Conservation (phyloP, 1,284 basidiomycete species). For the Ceratobasidium sp. region DNA sequence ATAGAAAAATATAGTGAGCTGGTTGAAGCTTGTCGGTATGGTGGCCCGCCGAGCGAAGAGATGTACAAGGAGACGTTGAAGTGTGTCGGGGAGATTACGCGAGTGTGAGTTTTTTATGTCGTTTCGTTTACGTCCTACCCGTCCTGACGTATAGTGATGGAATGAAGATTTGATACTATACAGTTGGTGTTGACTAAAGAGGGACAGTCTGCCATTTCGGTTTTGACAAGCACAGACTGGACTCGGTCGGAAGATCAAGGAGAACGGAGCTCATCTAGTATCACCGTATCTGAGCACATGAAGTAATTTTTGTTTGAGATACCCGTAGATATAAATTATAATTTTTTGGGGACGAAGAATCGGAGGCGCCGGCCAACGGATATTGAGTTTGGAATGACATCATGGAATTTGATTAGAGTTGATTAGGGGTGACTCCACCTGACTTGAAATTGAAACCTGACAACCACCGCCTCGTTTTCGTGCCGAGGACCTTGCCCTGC, state of each 20-base stretch:
- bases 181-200: conserved; percentile 28
- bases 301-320: not conserved
- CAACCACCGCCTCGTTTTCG: conserved; percentile 41
- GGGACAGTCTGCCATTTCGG: conserved; percentile 30
- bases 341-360: not conserved
- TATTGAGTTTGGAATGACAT: conserved; percentile 21
- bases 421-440: conserved; percentile 26
- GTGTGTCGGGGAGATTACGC: conserved; percentile 50
- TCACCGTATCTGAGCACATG: conserved; percentile 21
- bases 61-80: conserved; percentile 50
- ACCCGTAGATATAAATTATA: not conserved
- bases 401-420: conserved; percentile 24
- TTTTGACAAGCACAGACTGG: conserved; percentile 32
- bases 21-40: conserved; percentile 48
- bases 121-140: not conserved
- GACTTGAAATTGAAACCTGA: conserved; percentile 35
- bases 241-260: conserved; percentile 12
- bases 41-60: conserved; percentile 49
- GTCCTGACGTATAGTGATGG: not conserved
- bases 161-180: conserved; percentile 28
- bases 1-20: conserved; percentile 45
- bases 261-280: conserved; percentile 9
- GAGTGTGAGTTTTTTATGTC: conserved; percentile 39
- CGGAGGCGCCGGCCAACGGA: not conserved
- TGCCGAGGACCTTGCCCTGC: not conserved